Percentiles rank a stretch among this genome's conserved stretches.
Conservation (phyloP, 2,329 filamentous ascomycete species). For the Colletotrichum kahawae region DNA sequence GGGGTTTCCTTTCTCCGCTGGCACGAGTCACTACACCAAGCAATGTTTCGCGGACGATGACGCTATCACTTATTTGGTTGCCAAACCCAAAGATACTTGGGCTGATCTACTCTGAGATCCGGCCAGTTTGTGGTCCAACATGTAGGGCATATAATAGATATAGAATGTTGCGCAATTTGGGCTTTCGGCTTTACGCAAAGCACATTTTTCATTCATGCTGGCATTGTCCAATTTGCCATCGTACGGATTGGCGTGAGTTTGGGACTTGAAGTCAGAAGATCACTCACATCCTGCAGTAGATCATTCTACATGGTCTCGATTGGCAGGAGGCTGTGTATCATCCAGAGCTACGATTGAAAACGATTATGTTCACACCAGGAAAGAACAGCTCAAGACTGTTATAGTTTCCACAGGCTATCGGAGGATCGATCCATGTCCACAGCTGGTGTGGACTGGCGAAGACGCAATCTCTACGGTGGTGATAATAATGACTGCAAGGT, state of each 20-base stretch:
- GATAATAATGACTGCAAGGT: neutral
- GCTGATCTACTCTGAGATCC: neutral
- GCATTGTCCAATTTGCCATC: neutral
- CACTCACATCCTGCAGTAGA: neutral
- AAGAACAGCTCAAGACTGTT: fast-evolving
- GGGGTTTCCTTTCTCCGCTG: neutral
- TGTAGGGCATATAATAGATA: neutral
- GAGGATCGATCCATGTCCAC: neutral
- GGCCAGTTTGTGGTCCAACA: fast-evolving
- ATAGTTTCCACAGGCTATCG: neutral
- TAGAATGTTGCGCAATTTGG: neutral
- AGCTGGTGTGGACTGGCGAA: fast-evolving
- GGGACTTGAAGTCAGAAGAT: neutral
- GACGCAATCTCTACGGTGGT: neutral
- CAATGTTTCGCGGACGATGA: neutral
- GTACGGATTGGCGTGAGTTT: neutral
- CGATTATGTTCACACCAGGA: neutral
- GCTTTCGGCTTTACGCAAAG: neutral
- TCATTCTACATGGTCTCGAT: neutral
- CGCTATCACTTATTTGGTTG: fast-evolving
- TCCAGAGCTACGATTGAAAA: neutral
- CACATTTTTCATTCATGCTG: neutral
- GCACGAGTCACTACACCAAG: neutral
- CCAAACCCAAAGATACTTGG: fast-evolving
- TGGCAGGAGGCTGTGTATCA: neutral